A percentile compares a stretch with the other conserved stretches of the same genome.
Conservation (phyloP, 1,284 basidiomycete species). For the Pseudozyma thailandica region DNA sequence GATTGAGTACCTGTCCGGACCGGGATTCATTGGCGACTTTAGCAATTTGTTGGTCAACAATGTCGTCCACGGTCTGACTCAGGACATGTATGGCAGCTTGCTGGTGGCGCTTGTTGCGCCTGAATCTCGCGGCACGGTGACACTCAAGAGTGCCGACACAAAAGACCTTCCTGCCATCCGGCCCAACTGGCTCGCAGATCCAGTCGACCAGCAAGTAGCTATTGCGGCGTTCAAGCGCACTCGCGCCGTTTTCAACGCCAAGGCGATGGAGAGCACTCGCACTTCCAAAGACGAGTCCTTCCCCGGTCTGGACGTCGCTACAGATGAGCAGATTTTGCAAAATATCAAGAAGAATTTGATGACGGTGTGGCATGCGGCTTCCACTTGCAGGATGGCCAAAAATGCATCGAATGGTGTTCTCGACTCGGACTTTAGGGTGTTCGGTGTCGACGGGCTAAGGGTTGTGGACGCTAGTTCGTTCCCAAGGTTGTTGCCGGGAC, state of each 20-base stretch:
- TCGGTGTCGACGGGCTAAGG: slow-evolving; percentile 70
- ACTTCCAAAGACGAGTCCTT: slow-evolving; percentile 67
- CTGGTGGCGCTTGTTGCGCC: slow-evolving; percentile 58
- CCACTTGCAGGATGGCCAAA: slow-evolving; percentile 66
- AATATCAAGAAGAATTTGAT: slow-evolving; percentile 68
- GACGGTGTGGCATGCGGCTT: slow-evolving; percentile 70
- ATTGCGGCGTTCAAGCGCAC: slow-evolving; percentile 42
- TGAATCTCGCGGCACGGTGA: slow-evolving; percentile 67
- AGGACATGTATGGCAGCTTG: slow-evolving; percentile 46
- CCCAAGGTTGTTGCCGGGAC: slow-evolving; percentile 60
- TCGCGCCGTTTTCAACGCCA: slow-evolving; percentile 62
- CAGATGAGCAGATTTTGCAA: slow-evolving; percentile 69
- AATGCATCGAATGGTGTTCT: slow-evolving; percentile 70
- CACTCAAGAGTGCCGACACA: slow-evolving; percentile 66
- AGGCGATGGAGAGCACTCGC: slow-evolving; percentile 66
- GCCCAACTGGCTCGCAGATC: slow-evolving; percentile 60
- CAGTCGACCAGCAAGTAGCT: slow-evolving; percentile 66
- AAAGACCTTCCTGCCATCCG: slow-evolving; percentile 70
- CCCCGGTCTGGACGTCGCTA: slow-evolving; percentile 55
- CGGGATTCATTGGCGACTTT: slow-evolving; percentile 56
- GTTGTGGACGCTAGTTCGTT: slow-evolving; percentile 73
- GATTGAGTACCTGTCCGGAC: slow-evolving; percentile 53
- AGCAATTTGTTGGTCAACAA: slow-evolving; percentile 41
- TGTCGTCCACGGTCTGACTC: slow-evolving; percentile 23
- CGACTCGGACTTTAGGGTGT: slow-evolving; percentile 71